Evolutionary conservation across 2,329 filamentous ascomycete species (phyloP).

Genomic region (Trichophyton verrucosum): DNA sequence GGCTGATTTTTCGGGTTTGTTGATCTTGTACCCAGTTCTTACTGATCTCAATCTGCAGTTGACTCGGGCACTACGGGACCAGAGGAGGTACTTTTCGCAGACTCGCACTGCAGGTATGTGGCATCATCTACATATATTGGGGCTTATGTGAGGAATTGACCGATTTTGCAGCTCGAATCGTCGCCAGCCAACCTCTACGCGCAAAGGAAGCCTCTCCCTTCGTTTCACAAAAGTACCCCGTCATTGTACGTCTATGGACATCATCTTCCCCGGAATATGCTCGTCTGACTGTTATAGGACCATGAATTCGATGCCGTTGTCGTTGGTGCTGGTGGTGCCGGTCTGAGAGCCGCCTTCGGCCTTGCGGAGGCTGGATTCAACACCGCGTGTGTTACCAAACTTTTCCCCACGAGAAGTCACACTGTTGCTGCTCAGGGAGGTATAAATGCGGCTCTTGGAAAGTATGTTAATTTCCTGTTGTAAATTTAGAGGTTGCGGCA

Average conservation of each 20-base stretch:
- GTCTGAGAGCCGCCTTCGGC: conserved; percentile 51
- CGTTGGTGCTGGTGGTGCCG: conserved; percentile 52
- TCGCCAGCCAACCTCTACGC: conserved; percentile 71
- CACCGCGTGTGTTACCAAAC: conserved; percentile 52
- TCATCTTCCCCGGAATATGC: background rate
- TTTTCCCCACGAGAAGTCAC: conserved; percentile 52
- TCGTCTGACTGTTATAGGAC: conserved; percentile 44
- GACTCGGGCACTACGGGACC: conserved; percentile 49
- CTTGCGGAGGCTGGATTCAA: conserved; percentile 53
- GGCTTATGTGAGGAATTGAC: background rate
- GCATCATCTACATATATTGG: conserved; percentile 16
- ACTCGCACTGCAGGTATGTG: conserved; percentile 61
- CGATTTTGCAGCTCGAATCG: conserved; percentile 55
- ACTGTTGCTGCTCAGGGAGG: conserved; percentile 57
- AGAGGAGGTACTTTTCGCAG: conserved; percentile 72
- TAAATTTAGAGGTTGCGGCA: background rate
- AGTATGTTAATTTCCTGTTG: conserved; percentile 22
- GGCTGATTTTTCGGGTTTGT: conserved; percentile 15
- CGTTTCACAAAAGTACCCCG: conserved; percentile 80
- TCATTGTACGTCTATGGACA: conserved; percentile 56
- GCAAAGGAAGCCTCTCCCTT: conserved; percentile 87
- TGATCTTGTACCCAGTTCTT: background rate
- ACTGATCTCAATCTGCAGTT: conserved; percentile 37
- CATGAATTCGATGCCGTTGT: conserved; percentile 98
- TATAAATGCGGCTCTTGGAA: conserved; percentile 49